phyloP scores from a whole-genome alignment of 176 grass and related monocot species.

The Neostapfia colusana region DNA sequence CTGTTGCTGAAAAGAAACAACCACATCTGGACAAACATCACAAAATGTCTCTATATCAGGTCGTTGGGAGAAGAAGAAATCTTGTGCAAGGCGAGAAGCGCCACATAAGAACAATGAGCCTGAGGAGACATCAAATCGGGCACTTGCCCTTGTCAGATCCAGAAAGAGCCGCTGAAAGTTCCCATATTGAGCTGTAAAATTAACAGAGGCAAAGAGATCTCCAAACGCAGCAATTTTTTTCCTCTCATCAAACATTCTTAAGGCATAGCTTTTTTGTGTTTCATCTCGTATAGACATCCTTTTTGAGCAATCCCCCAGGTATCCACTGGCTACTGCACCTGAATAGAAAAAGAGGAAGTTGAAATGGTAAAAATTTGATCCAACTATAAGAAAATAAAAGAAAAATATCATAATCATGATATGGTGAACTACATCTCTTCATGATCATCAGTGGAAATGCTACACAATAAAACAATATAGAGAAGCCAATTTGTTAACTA shows the following conservation, averaged over 20 bases:
- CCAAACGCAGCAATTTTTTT: slow-evolving; percentile 59
- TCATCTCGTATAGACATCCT: slow-evolving; percentile 38
- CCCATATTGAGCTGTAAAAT: slow-evolving; percentile 75
- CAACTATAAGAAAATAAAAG: neutral
- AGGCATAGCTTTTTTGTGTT: slow-evolving; percentile 42
- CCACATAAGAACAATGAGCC: slow-evolving; percentile 74
- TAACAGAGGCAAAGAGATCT: slow-evolving; percentile 83
- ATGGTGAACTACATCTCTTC: neutral
- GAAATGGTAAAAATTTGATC: slow-evolving; percentile 20
- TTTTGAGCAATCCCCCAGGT: slow-evolving; percentile 60
- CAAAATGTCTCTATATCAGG: slow-evolving; percentile 60
- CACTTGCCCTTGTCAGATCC: slow-evolving; percentile 71
- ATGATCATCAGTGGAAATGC: neutral
- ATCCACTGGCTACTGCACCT: slow-evolving; percentile 86
- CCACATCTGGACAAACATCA: slow-evolving; percentile 74
- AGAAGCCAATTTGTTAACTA: neutral
- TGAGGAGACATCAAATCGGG: slow-evolving; percentile 66
- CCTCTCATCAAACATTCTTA: slow-evolving; percentile 46
- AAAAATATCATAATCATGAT: slow-evolving; percentile 3
- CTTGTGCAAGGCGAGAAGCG: slow-evolving; percentile 57
- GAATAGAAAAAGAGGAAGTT: slow-evolving; percentile 24
- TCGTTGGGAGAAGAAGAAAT: slow-evolving; percentile 65
- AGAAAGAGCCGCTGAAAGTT: slow-evolving; percentile 91
- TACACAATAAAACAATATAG: neutral
- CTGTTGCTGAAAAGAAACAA: slow-evolving; percentile 88